Evolutionary conservation across 768 basidiomycete genomes (phyloP).

Genomic region (Tremella yokohamensis): DNA sequence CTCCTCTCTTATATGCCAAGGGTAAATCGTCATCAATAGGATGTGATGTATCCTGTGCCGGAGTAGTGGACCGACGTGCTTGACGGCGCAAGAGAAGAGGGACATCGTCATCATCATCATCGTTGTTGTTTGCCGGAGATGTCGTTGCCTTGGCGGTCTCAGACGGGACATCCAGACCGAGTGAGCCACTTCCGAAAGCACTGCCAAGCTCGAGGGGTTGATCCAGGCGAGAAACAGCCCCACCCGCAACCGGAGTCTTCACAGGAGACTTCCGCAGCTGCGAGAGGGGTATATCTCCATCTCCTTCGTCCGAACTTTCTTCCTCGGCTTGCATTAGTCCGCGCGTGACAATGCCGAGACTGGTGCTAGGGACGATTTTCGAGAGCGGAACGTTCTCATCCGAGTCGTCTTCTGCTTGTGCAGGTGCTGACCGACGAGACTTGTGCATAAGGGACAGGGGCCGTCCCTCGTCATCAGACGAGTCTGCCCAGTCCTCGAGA

Average conservation of each 20-base stretch:
- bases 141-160: too few relatives aligned
- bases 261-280: too few relatives aligned
- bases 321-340: too few relatives aligned
- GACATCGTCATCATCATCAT: constrained; percentile 49
- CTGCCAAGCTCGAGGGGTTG: too few relatives aligned
- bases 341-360: neutral
- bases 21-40: constrained; percentile 46
- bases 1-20: constrained; percentile 38
- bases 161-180: constrained; percentile 3
- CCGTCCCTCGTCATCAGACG: constrained; percentile 10
- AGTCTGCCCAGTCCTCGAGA: neutral
- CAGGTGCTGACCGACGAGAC: neutral
- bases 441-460: constrained; percentile 11
- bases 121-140: constrained; percentile 13
- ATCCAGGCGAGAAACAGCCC: too few relatives aligned
- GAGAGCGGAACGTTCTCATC: constrained; percentile 43
- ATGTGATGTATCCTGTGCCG: constrained; percentile 1
- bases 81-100: constrained; percentile 35
- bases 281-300: neutral
- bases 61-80: neutral
- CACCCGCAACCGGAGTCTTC: too few relatives aligned
- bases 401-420: constrained; percentile 15
- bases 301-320: too few relatives aligned
- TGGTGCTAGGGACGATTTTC: constrained; percentile 17
- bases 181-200: constrained; percentile 4